phyloP scores from a whole-genome alignment of 306 rosid species.

The Vigna angularis region DNA sequence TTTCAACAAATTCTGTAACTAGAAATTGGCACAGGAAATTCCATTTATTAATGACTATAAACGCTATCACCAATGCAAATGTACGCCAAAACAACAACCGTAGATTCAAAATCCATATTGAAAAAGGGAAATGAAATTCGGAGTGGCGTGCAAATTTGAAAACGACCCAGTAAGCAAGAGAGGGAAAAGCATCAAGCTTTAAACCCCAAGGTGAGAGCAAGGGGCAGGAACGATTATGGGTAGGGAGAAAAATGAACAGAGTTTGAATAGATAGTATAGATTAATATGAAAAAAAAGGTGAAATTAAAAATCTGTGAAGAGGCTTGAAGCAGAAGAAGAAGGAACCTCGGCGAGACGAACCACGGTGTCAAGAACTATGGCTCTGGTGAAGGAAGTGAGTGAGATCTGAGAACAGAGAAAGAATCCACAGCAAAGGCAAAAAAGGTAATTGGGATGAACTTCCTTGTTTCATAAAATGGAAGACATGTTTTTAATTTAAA shows the following conservation, averaged over 20 bases:
- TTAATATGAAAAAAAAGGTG: neutral
- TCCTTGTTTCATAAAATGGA: neutral
- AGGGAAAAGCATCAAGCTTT: conserved; percentile 11
- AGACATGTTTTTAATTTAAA: neutral
- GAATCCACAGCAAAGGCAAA: conserved; percentile 17
- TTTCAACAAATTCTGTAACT: neutral
- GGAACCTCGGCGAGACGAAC: conserved; percentile 24
- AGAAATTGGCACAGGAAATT: neutral
- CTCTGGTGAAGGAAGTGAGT: conserved; percentile 38
- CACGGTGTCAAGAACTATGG: neutral
- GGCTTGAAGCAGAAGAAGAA: conserved; percentile 8
- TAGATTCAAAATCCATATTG: conserved; percentile 33
- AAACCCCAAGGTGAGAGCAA: neutral
- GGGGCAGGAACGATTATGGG: neutral
- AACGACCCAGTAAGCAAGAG: conserved; percentile 16
- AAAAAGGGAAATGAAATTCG: neutral
- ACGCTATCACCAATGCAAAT: conserved; percentile 9
- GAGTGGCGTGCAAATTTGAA: conserved; percentile 14
- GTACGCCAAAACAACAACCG: neutral
- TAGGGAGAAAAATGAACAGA: neutral
- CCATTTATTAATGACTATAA: neutral
- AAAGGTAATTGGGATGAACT: neutral
- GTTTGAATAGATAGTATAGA: neutral
- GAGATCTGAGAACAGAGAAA: conserved; percentile 42
- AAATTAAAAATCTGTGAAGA: conserved; percentile 22